Evolutionary conservation across 192 early-diverging fungal species (phyloP).

Genomic region (Backusella sp.): DNA sequence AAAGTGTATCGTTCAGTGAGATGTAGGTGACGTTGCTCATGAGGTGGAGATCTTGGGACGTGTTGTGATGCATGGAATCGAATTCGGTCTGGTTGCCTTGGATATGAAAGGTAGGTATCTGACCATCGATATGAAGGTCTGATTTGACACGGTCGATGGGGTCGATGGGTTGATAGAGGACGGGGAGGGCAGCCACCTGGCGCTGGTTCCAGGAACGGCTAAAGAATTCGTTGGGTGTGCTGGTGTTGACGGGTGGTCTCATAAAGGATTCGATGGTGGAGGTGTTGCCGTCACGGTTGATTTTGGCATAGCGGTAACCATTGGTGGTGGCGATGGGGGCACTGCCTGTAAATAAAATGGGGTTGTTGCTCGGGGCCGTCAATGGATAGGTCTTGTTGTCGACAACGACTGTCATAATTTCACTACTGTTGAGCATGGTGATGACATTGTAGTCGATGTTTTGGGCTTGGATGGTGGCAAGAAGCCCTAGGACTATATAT

Average conservation of each 20-base stretch:
- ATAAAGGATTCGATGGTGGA: background rate
- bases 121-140: background rate
- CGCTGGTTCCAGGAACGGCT: constrained; percentile 14
- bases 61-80: background rate
- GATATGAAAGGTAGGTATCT: background rate
- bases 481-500: background rate
- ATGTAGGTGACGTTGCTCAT: background rate
- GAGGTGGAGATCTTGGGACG: background rate
- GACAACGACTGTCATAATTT: background rate
- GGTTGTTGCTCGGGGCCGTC: background rate
- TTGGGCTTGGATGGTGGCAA: background rate
- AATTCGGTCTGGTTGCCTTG: background rate
- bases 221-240: constrained; percentile 9
- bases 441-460: background rate
- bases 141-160: background rate
- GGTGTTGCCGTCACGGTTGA: background rate
- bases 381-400: background rate
- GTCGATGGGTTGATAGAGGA: background rate
- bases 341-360: background rate
- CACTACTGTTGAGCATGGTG: background rate
- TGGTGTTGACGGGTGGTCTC: background rate
- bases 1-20: background rate
- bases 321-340: background rate
- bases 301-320: background rate
- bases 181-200: background rate